Evolutionary conservation across 2,329 filamentous ascomycete species (phyloP), one percentile per base, ranked within the genome.

Genomic region (Coleophoma crateriformis): DNA sequence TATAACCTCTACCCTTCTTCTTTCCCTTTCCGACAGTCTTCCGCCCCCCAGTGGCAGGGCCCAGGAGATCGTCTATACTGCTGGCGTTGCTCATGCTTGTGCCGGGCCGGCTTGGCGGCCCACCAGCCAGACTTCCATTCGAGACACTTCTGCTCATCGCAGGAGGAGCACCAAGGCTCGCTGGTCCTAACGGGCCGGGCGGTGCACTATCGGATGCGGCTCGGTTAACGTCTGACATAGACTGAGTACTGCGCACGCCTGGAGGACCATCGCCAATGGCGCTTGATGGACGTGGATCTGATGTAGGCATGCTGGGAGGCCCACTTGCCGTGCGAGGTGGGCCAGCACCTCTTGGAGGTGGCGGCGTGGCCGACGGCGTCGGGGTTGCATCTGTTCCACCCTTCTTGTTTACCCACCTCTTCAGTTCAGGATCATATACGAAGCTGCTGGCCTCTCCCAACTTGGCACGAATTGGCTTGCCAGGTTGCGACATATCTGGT

Each of bases 321-420:
- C 50, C 58, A 38, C 53, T 60, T 15, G 53, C 50, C 34, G 57
- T 56, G 71, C 63, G 47, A 50, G 67, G 75, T 54, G 71, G 75
- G 49, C 67, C 71, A 3, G 71, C 69, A 3, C 72, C 71, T 58
- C 78, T 83, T 0, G 91, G 91, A 4, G 90, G 91, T 1, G 94
- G 91, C 1, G 92, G 88, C 0, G 90, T 84, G 1, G 84, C 83
- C 43, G 78, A 73, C 55, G 82, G 78, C 3, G 79, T 72, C 22
- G 77, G 72, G 8, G 71, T 71, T 40, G 79, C 79, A 48, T 87
- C 84, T 7, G 81, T 78, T 13, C 72, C 73, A 11, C 82, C 82
- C 66, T 96, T 96, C 75, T 96, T 96, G 74, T 99, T 97, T 66
- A 99, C 78, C 95, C 95, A 99, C 66, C 94, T 90, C 74, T 95